Base-by-base conservation (phyloP, 2,329 filamentous ascomycete genomes). In the Rosellinia necatrix region DNA sequence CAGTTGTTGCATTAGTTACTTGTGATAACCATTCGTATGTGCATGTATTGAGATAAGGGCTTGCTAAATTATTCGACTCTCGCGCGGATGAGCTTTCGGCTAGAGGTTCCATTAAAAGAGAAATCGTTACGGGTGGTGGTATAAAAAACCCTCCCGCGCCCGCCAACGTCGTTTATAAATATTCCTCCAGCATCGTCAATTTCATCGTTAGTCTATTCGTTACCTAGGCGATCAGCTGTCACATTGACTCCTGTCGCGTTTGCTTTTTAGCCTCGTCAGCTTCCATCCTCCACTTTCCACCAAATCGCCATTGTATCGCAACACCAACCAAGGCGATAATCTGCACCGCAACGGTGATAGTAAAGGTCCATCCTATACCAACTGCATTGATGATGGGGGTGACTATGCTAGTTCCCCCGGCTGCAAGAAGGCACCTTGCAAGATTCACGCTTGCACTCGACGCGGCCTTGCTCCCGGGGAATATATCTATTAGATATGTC, bases 401-500 rank as follows among this genome's bases (percentile, higher is more conserved):
- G 2, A 81, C 70, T 9, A 77, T 74, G 17, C 76, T 78, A 0
- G 79, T 81, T 0, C 78, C 78, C 0, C 75, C 79, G 0, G 81
- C 81, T 0, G 77, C 81, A 27, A 81, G 72, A 2, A 82, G 60
- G 58, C 81, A 84, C 32, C 81, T 66, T 0, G 78, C 76, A 2
- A 84, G 71, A 58, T 84, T 84, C 21, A 83, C 63, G 40, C 76
- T 78, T 0, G 81, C 81, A 40, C 74, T 82, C 0, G 81, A 81
- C 0, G 77, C 77, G 0, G 81, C 81, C 53, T 78, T 79, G 8
- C 70, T 69, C 10, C 76, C 74, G 0, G 76, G 74, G 56, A 80
- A 84, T 0, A 83, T 67, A 60, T 85, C 81, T 3, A 83, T 75
- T 0, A 83, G 70, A 53, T 81, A 82, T 0, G 81, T 83, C 68